A percentile compares a stretch with the other conserved stretches of the same genome.
Evolutionary conservation across 1,284 basidiomycete genomes (phyloP).

Genomic region (Xerocomus alliaceus): DNA sequence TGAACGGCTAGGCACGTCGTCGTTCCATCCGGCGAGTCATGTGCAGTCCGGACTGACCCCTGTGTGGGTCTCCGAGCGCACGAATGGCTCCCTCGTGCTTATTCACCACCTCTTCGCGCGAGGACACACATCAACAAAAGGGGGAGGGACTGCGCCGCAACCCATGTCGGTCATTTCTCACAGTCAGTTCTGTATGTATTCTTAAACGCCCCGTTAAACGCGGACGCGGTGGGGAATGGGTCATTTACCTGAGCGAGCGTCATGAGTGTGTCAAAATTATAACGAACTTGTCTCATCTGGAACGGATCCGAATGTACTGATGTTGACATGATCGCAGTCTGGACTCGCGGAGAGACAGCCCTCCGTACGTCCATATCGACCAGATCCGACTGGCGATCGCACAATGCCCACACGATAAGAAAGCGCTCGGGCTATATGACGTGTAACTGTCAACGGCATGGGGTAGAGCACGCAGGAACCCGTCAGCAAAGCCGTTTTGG

Average conservation of each 20-base stretch:
- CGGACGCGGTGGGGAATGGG: conserved; percentile 21
- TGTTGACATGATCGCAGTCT: conserved; percentile 18
- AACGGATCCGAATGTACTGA: conserved; percentile 27
- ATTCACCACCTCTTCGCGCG: background rate
- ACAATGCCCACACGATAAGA: conserved; percentile 24
- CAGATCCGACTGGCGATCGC: conserved; percentile 23
- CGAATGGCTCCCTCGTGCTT: conserved; percentile 1
- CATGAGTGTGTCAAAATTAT: conserved; percentile 19
- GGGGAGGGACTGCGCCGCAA: background rate
- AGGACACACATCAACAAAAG: conserved; percentile 7
- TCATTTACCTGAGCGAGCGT: conserved; percentile 11
- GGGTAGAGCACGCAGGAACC: conserved; percentile 11
- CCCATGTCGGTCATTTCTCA: conserved; percentile 22
- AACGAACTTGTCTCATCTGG: conserved; percentile 15
- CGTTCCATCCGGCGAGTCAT: background rate
- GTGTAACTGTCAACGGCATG: conserved; percentile 29
- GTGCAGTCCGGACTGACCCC: conserved; percentile 19
- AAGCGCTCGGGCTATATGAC: conserved; percentile 21
- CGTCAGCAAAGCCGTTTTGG: conserved; percentile 8
- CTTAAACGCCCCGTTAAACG: conserved; percentile 23
- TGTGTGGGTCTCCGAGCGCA: conserved; percentile 7
- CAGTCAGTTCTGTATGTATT: conserved; percentile 20
- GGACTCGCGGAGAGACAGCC: conserved; percentile 16
- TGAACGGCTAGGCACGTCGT: conserved; percentile 19
- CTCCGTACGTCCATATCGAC: conserved; percentile 13